A percentile compares a stretch with the other conserved stretches of the same genome.
These are phyloP conservation scores for Cystobasidium sp. DNA, from an alignment of 1,284 basidiomycete genomes.

Conservation along the genomic window DNA sequence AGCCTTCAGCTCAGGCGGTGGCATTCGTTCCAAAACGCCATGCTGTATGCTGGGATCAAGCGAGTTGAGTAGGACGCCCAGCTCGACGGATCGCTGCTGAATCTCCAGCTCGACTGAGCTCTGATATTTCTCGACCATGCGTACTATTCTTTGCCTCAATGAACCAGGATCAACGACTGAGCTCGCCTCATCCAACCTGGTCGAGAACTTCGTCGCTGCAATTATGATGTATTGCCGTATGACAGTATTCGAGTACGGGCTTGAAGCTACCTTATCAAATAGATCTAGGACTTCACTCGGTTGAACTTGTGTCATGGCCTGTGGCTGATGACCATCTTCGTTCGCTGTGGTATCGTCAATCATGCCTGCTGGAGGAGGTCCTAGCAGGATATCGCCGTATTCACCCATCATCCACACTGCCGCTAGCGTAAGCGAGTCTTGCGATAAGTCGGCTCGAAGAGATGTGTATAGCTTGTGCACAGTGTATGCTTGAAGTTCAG, in stretches of 20 bases:
- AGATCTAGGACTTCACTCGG: conserved; percentile 77
- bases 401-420: conserved; percentile 97
- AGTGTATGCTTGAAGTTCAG: conserved; percentile 95
- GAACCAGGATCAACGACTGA: conserved; percentile 7
- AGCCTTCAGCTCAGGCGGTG: conserved; percentile 91
- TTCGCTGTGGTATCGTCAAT: conserved; percentile 64
- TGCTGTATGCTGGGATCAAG: conserved; percentile 68
- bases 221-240: conserved; percentile 92
- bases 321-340: conserved; percentile 50
- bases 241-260: conserved; percentile 90
- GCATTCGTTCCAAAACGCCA: conserved; percentile 98
- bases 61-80: conserved; percentile 73
- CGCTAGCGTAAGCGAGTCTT: conserved; percentile 90
- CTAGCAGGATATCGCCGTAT: conserved; percentile 85
- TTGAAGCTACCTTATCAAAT: conserved; percentile 82
- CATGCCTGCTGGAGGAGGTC: conserved; percentile 67
- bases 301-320: conserved; percentile 27
- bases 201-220: conserved; percentile 85
- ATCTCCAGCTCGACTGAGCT: conserved; percentile 89
- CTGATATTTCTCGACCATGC: conserved; percentile 75
- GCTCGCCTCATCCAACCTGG: conserved; percentile 63
- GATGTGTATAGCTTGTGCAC: conserved; percentile 89
- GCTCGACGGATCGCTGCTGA: conserved; percentile 95
- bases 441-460: conserved; percentile 88
- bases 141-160: conserved; percentile 71